Conservation (phyloP, 148 eudicot species). For the Rhododendron ferrugineum region DNA sequence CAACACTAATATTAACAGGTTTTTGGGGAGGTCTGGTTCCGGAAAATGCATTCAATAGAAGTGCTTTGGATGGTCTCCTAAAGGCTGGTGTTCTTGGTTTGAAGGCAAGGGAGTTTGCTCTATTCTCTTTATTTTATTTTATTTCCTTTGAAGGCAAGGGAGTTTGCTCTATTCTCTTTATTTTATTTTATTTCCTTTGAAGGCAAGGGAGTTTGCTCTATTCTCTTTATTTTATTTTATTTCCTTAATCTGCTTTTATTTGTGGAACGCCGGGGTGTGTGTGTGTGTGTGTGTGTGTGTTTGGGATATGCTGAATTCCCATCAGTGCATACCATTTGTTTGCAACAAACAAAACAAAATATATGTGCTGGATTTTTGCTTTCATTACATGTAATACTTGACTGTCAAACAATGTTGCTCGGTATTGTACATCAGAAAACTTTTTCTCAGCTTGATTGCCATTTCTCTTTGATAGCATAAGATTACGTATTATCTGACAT, state of each 20-base stretch:
- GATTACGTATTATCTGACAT: neutral
- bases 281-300: neutral
- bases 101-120: conserved; percentile 44
- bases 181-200: too few species aligned
- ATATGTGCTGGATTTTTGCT: neutral
- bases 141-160: conserved; percentile 70
- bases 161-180: neutral
- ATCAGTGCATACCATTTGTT: neutral
- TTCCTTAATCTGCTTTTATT: neutral
- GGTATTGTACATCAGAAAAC: neutral
- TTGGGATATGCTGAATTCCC: neutral
- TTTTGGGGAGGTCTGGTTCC: conserved; percentile 99
- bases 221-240: neutral
- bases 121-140: neutral
- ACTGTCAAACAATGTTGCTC: neutral
- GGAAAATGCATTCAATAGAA: conserved; percentile 81
- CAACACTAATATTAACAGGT: conserved; percentile 39
- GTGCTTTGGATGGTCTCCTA: conserved; percentile 63
- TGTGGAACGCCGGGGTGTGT: neutral
- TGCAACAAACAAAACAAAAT: too few species aligned
- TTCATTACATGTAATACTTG: neutral
- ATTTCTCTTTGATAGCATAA: neutral
- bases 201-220: conserved; percentile 39
- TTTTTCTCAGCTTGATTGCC: neutral
- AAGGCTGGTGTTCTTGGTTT: conserved; percentile 91